phyloP scores from a whole-genome alignment of 1,284 basidiomycete species.

The Tremellales sp. region DNA sequence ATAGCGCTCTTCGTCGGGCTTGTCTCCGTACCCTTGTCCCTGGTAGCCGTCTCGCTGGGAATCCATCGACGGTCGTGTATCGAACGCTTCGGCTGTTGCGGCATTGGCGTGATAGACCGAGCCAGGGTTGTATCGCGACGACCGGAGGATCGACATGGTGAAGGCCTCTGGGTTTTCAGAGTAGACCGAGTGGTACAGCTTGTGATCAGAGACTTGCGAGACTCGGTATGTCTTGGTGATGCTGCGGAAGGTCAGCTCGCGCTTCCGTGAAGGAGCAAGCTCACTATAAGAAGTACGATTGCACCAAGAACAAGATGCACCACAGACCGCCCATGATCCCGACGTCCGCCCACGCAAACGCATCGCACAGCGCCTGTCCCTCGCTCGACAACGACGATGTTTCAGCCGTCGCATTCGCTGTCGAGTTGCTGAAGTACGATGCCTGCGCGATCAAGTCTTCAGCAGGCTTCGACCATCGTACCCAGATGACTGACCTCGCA shows the following conservation, averaged over 20 bases:
- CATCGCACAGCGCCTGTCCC: slow-evolving; percentile 68
- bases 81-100: slow-evolving; percentile 62
- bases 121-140: slow-evolving; percentile 61
- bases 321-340: slow-evolving; percentile 84
- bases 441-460: too few relatives aligned
- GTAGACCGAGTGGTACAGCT: slow-evolving; percentile 71
- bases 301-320: slow-evolving; percentile 68
- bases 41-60: slow-evolving; percentile 20
- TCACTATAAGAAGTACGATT: slow-evolving; percentile 55
- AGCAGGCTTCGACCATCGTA: background rate
- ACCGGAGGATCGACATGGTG: slow-evolving; percentile 56
- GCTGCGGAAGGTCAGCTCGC: slow-evolving; percentile 57
- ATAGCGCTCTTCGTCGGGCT: slow-evolving; percentile 13
- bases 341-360: slow-evolving; percentile 87
- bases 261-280: slow-evolving; percentile 7
- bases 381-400: slow-evolving; percentile 46
- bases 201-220: slow-evolving; percentile 71
- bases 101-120: slow-evolving; percentile 27
- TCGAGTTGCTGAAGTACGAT: slow-evolving; percentile 24
- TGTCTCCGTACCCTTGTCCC: slow-evolving; percentile 9
- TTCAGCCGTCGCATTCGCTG: slow-evolving; percentile 9
- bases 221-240: slow-evolving; percentile 68
- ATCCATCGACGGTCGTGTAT: slow-evolving; percentile 60
- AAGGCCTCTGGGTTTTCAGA: slow-evolving; percentile 54
- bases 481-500: slow-evolving; percentile 62